phyloP scores from a whole-genome alignment of 2,329 filamentous ascomycete genomes.

The Lachnellula cervina region DNA sequence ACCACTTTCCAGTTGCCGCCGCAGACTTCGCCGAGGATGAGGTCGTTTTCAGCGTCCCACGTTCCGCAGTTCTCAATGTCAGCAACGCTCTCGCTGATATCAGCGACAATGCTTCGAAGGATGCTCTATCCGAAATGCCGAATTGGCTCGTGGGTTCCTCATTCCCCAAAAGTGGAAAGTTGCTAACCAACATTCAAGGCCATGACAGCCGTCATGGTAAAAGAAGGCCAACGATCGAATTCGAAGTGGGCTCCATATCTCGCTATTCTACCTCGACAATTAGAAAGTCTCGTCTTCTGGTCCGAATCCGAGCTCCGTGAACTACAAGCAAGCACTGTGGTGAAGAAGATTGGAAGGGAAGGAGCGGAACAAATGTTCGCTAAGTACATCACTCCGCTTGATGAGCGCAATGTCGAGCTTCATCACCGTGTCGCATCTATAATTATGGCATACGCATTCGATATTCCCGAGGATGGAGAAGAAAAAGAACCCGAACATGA shows the following conservation, averaged over 20 bases:
- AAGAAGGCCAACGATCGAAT: conserved; percentile 16
- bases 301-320: conserved; percentile 52
- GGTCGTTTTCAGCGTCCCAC: conserved; percentile 61
- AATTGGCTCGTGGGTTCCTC: conserved; percentile 39
- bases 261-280: conserved; percentile 51
- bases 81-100: conserved; percentile 51
- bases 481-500: conserved; percentile 40
- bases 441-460: conserved; percentile 71
- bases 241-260: conserved; percentile 51
- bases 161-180: background rate
- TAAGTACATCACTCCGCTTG: conserved; percentile 49
- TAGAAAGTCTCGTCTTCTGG: conserved; percentile 70
- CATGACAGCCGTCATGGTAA: conserved; percentile 21
- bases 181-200: conserved; percentile 19
- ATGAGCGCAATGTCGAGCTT: conserved; percentile 36
- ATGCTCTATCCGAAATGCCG: conserved; percentile 38
- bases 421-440: conserved; percentile 62
- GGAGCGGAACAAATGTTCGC: conserved; percentile 54
- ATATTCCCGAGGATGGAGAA: conserved; percentile 40
- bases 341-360: conserved; percentile 59
- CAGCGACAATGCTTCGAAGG: conserved; percentile 26
- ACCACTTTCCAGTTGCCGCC: conserved; percentile 45
- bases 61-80: conserved; percentile 52
- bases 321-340: conserved; percentile 59
- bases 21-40: conserved; percentile 56